These are phyloP conservation scores for Lycium ferocissimum DNA, from an alignment of 257 asterid species.

Conservation along the genomic window DNA sequence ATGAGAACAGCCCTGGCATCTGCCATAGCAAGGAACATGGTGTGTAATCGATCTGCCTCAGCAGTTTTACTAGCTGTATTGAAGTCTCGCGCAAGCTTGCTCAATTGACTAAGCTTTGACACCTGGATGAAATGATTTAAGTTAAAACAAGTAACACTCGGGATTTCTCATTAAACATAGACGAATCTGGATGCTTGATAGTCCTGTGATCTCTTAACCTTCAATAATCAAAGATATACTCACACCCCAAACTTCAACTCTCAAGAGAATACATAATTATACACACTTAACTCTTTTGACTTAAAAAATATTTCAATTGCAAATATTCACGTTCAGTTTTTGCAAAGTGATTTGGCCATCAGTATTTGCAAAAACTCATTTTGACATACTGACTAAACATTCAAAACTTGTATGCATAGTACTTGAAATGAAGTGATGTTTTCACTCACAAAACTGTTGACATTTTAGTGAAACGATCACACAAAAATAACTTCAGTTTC, in stretches of 20 bases:
- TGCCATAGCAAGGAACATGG: constrained; percentile 98
- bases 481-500: neutral
- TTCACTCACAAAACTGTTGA: neutral
- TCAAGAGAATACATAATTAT: neutral
- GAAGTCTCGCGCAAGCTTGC: constrained; percentile 97
- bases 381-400: neutral
- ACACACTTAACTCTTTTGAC: neutral
- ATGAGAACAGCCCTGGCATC: constrained; percentile 96
- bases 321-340: neutral
- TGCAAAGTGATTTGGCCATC: neutral
- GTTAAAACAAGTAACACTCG: neutral
- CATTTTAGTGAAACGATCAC: neutral
- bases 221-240: neutral
- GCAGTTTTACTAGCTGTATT: constrained; percentile 85
- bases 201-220: neutral
- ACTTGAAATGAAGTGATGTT: neutral
- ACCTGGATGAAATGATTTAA: constrained; percentile 54
- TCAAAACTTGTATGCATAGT: neutral
- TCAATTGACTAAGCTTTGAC: constrained; percentile 90
- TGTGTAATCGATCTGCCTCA: constrained; percentile 94
- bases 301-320: neutral
- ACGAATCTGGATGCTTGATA: neutral
- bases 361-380: neutral
- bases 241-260: neutral
- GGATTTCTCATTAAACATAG: neutral